Evolutionary conservation across 176 grass and related monocot genomes (phyloP), one percentile per base, ranked within the genome.

Genomic region (Ampelocalamus luodianensis): DNA sequence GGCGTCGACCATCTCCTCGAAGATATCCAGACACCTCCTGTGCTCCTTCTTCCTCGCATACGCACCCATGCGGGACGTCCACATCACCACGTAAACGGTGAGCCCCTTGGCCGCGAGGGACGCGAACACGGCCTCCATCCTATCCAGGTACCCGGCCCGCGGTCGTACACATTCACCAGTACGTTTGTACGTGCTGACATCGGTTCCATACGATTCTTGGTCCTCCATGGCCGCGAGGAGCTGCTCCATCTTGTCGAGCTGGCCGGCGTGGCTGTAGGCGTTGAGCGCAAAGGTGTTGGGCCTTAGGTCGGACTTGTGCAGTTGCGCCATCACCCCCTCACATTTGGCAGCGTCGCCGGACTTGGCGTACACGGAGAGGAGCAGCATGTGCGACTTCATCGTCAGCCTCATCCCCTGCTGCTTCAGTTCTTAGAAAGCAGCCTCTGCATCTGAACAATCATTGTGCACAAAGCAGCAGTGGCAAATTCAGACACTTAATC

Each of bases 321-420:
- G 90, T 80, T 98, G 93, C 61, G 90, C 92, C 95, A 98, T 93
- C 81, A 95, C 79, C 53, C 85, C 87, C 85, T 98, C 93, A 71
- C 91, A 98, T 60, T 83, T 86, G 10, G 87, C 72, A 36, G 92
- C 92, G 85, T 95, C 92, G 51, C 93, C 96, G 11, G 89, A 89
- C 81, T 79, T 93, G 60, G 96, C 91, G 80, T 95, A 91, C 27
- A 93, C 96, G 2, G 91, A 87, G 46, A 98, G 90, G 50, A 98
- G 96, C 55, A 95, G 87, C 91, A 95, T 98, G 89, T 98, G 89
- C 11, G 93, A 98, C 86, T 95, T 98, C 93, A 95, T 98, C 24
- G 96, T 98, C 18, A 93, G 95, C 3, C 83, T 76, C 64, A 95
- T 87, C 66, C 95, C 95, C 59, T 79, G 87, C 68, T 86, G 87